Evolutionary conservation across 371 early-diverging fungal genomes (phyloP).

Genomic region (Zancudomyces culisetae): DNA sequence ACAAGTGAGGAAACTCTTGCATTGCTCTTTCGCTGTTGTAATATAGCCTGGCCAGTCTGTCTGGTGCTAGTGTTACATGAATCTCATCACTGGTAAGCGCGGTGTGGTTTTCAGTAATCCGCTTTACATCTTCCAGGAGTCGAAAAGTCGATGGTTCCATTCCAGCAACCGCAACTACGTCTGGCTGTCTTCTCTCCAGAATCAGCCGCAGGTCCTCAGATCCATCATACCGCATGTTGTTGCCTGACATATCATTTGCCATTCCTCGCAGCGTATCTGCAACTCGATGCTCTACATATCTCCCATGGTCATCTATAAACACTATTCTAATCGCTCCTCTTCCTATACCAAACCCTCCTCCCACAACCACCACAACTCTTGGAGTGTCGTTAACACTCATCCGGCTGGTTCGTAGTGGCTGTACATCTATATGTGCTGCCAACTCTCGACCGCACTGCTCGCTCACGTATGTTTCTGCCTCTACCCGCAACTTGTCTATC

Average conservation of each 20-base stretch:
- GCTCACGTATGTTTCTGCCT: constrained; percentile 52
- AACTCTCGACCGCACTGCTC: constrained; percentile 37
- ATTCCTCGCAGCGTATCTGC: constrained; percentile 38
- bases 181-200: constrained; percentile 39
- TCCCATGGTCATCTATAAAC: constrained; percentile 57
- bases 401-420: constrained; percentile 35
- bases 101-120: constrained; percentile 33
- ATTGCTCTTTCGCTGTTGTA: constrained; percentile 52
- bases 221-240: constrained; percentile 31
- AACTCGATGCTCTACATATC: constrained; percentile 37
- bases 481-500: constrained; percentile 44
- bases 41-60: constrained; percentile 73
- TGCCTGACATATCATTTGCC: constrained; percentile 16
- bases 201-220: constrained; percentile 35
- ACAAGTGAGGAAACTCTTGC: constrained; percentile 46
- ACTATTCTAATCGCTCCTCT: constrained; percentile 51
- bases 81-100: constrained; percentile 20
- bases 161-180: constrained; percentile 69
- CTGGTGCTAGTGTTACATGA: constrained; percentile 45
- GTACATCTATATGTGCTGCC: constrained; percentile 54
- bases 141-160: constrained; percentile 50
- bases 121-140: constrained; percentile 43
- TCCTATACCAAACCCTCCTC: constrained; percentile 50
- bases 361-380: constrained; percentile 66
- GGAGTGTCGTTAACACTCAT: constrained; percentile 34